A percentile compares a stretch with the other conserved stretches of the same genome.
These are phyloP conservation scores for Rhodotorula sp. DNA, from an alignment of 1,284 basidiomycete species.

Conservation along the genomic window DNA sequence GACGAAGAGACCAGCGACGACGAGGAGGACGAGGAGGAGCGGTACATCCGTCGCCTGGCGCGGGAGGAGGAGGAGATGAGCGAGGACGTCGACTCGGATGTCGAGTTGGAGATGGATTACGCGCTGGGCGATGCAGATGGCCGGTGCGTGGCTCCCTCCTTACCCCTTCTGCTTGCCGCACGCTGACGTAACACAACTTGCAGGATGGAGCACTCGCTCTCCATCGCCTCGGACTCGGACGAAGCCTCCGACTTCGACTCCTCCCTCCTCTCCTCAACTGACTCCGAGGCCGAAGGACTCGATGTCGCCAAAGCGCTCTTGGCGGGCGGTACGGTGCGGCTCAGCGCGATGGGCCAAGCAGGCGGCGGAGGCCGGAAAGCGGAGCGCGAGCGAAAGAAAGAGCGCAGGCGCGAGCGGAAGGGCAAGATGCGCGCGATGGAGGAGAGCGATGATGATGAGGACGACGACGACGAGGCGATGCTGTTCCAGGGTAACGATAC, in stretches of 20 bases:
- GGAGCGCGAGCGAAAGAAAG: constrained; percentile 26
- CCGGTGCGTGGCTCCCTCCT: constrained; percentile 16
- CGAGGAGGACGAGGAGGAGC: constrained; percentile 20
- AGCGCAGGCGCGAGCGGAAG: constrained; percentile 20
- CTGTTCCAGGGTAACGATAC: constrained; percentile 23
- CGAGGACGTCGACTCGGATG: constrained; percentile 31
- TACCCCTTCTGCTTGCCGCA: no score
- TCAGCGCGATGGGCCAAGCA: constrained; percentile 28
- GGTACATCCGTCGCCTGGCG: constrained; percentile 6
- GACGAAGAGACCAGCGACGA: constrained; percentile 9
- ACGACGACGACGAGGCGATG: constrained; percentile 20
- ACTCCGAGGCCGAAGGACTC: constrained; percentile 24
- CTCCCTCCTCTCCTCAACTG: constrained; percentile 26
- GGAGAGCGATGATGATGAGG: neutral
- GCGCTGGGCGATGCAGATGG: constrained; percentile 37
- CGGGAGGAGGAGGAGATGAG: constrained; percentile 20
- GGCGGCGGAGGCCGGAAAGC: constrained; percentile 18
- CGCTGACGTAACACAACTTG: accelerated
- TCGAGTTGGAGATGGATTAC: constrained; percentile 36
- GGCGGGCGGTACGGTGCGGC: constrained; percentile 21
- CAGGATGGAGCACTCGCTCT: constrained; percentile 34
- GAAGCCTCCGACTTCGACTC: constrained; percentile 22
- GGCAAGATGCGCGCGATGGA: constrained; percentile 28
- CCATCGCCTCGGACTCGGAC: constrained; percentile 20
- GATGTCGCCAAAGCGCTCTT: constrained; percentile 35